A percentile compares a stretch with the other conserved stretches of the same genome.
Evolutionary conservation across 2,329 filamentous ascomycete genomes (phyloP).

Genomic region (Xylaria sp.): DNA sequence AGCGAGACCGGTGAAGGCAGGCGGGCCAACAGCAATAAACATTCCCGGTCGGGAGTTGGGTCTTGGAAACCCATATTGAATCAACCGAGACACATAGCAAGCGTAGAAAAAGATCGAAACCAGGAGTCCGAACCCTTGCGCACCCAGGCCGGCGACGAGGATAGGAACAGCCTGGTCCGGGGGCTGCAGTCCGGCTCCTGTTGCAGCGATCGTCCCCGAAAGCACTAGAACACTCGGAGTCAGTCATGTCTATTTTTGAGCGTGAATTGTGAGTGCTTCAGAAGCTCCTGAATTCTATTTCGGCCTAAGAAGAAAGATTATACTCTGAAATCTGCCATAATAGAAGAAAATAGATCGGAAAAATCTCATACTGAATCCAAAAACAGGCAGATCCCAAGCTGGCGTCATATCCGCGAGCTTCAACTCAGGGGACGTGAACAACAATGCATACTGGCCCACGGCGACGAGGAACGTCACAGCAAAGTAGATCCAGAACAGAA

Average conservation of each 20-base stretch:
- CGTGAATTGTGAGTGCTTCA: not conserved
- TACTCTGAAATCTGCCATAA: not conserved
- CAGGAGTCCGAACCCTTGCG: constrained; percentile 58
- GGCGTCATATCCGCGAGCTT: constrained; percentile 52
- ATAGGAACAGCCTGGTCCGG: constrained; percentile 51
- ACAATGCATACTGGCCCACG: constrained; percentile 50
- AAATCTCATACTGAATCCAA: constrained; percentile 26
- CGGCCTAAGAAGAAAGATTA: not conserved
- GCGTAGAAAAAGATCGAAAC: constrained; percentile 56
- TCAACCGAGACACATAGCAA: constrained; percentile 54
- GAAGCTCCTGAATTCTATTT: not conserved
- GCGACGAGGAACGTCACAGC: constrained; percentile 52
- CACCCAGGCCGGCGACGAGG: constrained; percentile 54
- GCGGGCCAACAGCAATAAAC: constrained; percentile 62
- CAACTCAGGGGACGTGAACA: constrained; percentile 52
- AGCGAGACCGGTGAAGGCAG: constrained; percentile 55
- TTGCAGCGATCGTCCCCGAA: constrained; percentile 50
- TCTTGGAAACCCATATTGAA: constrained; percentile 54
- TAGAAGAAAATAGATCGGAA: not conserved
- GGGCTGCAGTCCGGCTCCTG: constrained; percentile 48
- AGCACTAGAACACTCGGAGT: constrained; percentile 45
- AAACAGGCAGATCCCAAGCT: constrained; percentile 51
- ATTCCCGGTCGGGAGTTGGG: constrained; percentile 52
- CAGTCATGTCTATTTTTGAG: not conserved
- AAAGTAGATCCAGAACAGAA: constrained; percentile 57